These are phyloP conservation scores for Rhododendron vialii DNA, from an alignment of 148 eudicot genomes.

Conservation along the genomic window DNA sequence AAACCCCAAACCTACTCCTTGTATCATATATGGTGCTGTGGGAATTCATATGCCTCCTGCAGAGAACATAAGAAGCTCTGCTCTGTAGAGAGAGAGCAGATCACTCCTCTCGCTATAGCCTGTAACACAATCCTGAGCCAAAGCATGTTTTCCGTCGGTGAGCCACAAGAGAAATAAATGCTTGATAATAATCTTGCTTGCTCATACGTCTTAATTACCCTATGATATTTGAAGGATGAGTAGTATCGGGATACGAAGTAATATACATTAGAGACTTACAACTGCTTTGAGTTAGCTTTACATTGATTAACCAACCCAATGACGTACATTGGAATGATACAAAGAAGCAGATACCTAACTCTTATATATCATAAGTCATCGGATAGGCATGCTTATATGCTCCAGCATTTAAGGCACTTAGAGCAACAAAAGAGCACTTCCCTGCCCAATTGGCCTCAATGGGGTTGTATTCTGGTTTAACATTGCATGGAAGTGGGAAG, in stretches of 20 bases:
- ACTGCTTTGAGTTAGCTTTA: background rate
- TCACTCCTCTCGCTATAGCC: background rate
- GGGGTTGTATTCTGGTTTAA: conserved; percentile 56
- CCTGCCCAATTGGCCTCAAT: conserved; percentile 84
- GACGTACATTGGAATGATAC: background rate
- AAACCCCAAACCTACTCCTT: background rate
- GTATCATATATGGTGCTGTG: background rate
- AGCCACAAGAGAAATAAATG: background rate
- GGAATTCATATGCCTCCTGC: background rate
- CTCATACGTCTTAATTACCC: background rate
- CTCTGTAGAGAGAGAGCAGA: background rate
- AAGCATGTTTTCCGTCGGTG: background rate
- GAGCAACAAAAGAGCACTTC: conserved; percentile 8
- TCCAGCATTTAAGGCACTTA: background rate
- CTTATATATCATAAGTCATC: background rate
- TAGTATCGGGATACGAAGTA: background rate
- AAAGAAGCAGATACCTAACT: background rate
- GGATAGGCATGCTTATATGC: background rate
- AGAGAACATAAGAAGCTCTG: background rate
- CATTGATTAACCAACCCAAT: background rate
- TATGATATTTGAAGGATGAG: background rate
- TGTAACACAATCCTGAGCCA: background rate
- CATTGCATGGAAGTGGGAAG: conserved; percentile 34
- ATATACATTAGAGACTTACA: background rate
- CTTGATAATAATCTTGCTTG: background rate